phyloP scores from a whole-genome alignment of 2,329 filamentous ascomycete species.

The Aspergillus sp. region DNA sequence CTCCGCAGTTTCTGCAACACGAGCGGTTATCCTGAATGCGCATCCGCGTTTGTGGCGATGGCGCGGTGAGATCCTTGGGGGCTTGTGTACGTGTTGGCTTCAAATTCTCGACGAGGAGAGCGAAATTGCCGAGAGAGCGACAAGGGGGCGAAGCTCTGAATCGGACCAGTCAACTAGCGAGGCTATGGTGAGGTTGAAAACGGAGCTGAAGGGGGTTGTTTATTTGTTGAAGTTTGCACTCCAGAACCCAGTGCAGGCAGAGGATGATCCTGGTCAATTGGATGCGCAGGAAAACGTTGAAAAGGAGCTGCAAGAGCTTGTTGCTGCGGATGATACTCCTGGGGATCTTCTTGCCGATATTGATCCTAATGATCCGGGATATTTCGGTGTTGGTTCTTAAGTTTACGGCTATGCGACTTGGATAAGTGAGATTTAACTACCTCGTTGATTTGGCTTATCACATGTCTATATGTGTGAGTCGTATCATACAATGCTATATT shows the following conservation, averaged over 20 bases:
- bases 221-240: conserved; percentile 26
- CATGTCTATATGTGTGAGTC: no score
- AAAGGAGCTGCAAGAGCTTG: conserved; percentile 29
- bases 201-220: conserved; percentile 22
- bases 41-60: conserved; percentile 66
- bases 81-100: conserved; percentile 60
- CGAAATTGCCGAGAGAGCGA: conserved; percentile 5
- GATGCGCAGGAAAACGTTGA: conserved; percentile 25
- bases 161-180: conserved; percentile 1
- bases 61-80: conserved; percentile 60
- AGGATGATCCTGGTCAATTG: conserved; percentile 13
- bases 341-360: conserved; percentile 18
- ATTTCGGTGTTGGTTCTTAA: conserved; percentile 9
- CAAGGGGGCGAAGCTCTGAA: background rate
- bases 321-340: conserved; percentile 31
- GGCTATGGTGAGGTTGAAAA: conserved; percentile 17
- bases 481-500: no score
- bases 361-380: conserved; percentile 10
- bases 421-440: no score
- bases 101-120: conserved; percentile 42
- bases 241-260: conserved; percentile 17
- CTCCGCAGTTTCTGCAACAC: conserved; percentile 51
- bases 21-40: conserved; percentile 55
- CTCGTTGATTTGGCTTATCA: no score
- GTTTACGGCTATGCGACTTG: background rate